Evolutionary conservation across 2,329 filamentous ascomycete genomes (phyloP).

Genomic region (Trichoderma harzianum): DNA sequence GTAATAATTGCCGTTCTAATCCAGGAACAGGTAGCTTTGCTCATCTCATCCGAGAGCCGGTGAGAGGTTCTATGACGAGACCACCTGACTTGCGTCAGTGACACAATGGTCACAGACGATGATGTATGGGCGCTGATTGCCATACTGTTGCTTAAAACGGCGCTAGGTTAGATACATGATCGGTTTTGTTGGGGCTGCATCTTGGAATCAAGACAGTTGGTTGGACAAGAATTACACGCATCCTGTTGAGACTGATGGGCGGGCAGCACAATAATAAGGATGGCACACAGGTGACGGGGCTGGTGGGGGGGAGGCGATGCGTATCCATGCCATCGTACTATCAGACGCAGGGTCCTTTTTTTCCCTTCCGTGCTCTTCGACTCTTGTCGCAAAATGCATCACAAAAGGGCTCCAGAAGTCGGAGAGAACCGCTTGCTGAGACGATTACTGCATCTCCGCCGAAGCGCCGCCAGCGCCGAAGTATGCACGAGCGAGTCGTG

Average conservation of each 20-base stretch:
- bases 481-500: slow-evolving; percentile 1
- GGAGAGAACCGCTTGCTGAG: slow-evolving; percentile 5
- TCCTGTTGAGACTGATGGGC: neutral
- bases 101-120: slow-evolving; percentile 17
- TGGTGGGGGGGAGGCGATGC: neutral
- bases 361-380: neutral
- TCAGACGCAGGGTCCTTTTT: slow-evolving; percentile 4
- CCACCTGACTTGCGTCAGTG: slow-evolving; percentile 17
- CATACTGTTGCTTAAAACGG: neutral
- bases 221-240: neutral
- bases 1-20: neutral
- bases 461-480: slow-evolving; percentile 10
- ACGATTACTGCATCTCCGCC: neutral
- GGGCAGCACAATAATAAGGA: neutral
- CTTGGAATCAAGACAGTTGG: neutral
- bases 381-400: neutral
- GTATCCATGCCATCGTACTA: neutral
- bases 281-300: neutral
- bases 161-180: neutral
- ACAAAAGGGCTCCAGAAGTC: neutral
- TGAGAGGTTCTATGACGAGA: neutral
- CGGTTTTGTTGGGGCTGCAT: neutral
- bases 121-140: neutral
- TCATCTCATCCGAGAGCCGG: neutral
- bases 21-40: neutral